A percentile compares a stretch with the other conserved stretches of the same genome.
Evolutionary conservation across 2,329 filamentous ascomycete genomes (phyloP).

Genomic region (Fusarium succisae): DNA sequence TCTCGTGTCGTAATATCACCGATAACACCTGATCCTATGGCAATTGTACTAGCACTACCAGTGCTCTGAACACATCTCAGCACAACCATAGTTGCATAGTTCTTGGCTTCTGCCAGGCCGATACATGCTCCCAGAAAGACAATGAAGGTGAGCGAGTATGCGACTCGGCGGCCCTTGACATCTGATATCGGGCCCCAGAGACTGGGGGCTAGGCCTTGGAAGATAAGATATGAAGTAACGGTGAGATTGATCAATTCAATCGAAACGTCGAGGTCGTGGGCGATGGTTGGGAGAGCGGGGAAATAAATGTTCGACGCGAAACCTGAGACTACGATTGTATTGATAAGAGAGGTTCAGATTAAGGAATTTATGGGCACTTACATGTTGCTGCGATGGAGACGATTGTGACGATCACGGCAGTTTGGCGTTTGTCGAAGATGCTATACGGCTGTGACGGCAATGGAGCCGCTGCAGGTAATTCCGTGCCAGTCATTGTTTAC

Average conservation of each 20-base stretch:
- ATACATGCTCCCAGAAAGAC: slow-evolving; percentile 64
- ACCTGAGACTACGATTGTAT: slow-evolving; percentile 45
- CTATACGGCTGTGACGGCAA: slow-evolving; percentile 50
- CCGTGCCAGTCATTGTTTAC: not conserved
- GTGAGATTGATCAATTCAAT: slow-evolving; percentile 54
- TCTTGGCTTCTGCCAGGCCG: slow-evolving; percentile 54
- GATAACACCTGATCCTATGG: slow-evolving; percentile 46
- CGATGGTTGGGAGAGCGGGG: slow-evolving; percentile 56
- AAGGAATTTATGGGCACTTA: slow-evolving; percentile 34
- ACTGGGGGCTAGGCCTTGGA: slow-evolving; percentile 64
- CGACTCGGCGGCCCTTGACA: slow-evolving; percentile 54
- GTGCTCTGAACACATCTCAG: slow-evolving; percentile 59
- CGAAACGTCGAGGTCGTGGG: slow-evolving; percentile 53
- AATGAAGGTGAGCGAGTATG: slow-evolving; percentile 56
- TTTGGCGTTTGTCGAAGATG: slow-evolving; percentile 61
- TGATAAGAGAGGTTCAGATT: not conserved
- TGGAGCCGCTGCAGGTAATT: not conserved
- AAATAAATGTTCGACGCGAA: slow-evolving; percentile 60
- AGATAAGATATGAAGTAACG: slow-evolving; percentile 59
- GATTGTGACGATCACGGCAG: slow-evolving; percentile 56
- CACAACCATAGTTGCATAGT: slow-evolving; percentile 54
- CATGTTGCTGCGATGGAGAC: slow-evolving; percentile 62
- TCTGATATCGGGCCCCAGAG: slow-evolving; percentile 62
- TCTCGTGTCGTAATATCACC: slow-evolving; percentile 44
- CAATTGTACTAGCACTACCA: slow-evolving; percentile 54